These are phyloP conservation scores for Starmera amethionina DNA, from an alignment of 805 yeast genomes.

Conservation along the genomic window DNA sequence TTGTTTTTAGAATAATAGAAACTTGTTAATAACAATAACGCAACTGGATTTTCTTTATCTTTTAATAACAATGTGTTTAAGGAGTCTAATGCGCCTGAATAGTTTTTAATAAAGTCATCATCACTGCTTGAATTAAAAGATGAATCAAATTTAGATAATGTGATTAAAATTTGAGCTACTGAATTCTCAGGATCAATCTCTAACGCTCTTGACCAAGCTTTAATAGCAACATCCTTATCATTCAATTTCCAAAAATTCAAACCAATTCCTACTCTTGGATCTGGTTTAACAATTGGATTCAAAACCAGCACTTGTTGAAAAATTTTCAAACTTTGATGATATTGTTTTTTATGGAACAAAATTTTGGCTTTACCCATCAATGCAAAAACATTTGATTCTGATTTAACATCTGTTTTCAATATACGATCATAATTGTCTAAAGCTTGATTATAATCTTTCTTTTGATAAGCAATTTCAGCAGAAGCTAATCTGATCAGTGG, in stretches of 20 bases:
- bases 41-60: conserved; percentile 43
- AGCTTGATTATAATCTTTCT: conserved; percentile 62
- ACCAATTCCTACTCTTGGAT: conserved; percentile 92
- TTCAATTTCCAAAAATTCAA: conserved; percentile 86
- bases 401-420: conserved; percentile 31
- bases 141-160: conserved; percentile 57
- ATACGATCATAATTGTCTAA: conserved; percentile 57
- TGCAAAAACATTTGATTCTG: conserved; percentile 63
- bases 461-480: conserved; percentile 52
- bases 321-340: conserved; percentile 60
- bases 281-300: conserved; percentile 76
- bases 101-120: conserved; percentile 50
- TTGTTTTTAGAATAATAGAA: conserved; percentile 65
- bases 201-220: conserved; percentile 75
- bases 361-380: conserved; percentile 79
- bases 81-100: conserved; percentile 47
- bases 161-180: conserved; percentile 55
- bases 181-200: conserved; percentile 52
- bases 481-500: conserved; percentile 51
- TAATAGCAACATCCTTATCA: conserved; percentile 64
- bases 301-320: conserved; percentile 76
- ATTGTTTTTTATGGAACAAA: conserved; percentile 62
- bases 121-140: conserved; percentile 46
- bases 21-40: conserved; percentile 58
- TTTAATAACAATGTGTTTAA: conserved; percentile 24